Evolutionary conservation across 257 asterid genomes (phyloP).

Genomic region (Solanum medicagineum): DNA sequence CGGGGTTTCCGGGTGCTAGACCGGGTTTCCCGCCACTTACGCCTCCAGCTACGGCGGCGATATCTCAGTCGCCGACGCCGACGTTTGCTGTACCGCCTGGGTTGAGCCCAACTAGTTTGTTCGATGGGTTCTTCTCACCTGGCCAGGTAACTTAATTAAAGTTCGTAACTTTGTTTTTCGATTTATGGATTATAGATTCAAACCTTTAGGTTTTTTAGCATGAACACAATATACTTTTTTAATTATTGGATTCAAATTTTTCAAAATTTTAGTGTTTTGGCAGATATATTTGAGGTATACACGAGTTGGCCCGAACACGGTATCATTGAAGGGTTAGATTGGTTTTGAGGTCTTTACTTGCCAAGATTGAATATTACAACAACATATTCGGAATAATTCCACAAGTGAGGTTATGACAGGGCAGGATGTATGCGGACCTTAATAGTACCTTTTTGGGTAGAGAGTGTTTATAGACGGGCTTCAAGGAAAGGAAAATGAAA

Average conservation of each 20-base stretch:
- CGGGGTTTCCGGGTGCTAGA: slow-evolving; percentile 2
- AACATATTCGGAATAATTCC: no score
- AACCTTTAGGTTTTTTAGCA: neutral
- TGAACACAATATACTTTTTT: neutral
- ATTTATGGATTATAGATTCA: neutral
- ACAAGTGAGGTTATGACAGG: no score
- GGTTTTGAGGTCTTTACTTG: neutral
- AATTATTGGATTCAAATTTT: neutral
- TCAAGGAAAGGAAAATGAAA: neutral
- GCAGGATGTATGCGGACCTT: neutral
- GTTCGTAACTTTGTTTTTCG: neutral
- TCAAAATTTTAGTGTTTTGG: neutral
- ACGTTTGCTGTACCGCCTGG: slow-evolving; percentile 66
- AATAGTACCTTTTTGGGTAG: neutral
- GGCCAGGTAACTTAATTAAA: slow-evolving; percentile 38
- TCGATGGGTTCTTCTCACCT: slow-evolving; percentile 42
- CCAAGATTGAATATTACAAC: neutral
- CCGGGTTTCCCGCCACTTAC: slow-evolving; percentile 9
- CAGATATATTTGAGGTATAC: neutral
- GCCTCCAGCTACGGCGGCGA: slow-evolving; percentile 9
- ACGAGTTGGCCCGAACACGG: neutral
- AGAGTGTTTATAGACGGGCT: neutral
- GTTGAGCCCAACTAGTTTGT: slow-evolving; percentile 57
- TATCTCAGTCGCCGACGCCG: slow-evolving; percentile 20
- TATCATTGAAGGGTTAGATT: neutral